Evolutionary conservation across 331 rosid species (phyloP).

Genomic region (Acacia pycnantha): DNA sequence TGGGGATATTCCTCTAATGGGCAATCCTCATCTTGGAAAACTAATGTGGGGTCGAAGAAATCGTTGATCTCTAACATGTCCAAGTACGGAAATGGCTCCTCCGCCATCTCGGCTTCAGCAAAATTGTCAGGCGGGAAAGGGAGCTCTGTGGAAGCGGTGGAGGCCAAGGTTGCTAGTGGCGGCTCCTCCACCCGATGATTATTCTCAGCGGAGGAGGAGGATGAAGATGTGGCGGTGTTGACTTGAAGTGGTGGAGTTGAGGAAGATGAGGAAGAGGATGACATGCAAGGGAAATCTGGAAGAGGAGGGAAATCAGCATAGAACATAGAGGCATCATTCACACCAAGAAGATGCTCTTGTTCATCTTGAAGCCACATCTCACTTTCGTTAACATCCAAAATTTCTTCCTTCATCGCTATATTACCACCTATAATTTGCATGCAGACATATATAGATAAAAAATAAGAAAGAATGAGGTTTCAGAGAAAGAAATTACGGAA

Average conservation of each 20-base stretch:
- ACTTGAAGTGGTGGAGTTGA: conserved; percentile 50
- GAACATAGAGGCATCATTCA: conserved; percentile 56
- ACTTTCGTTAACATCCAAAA: conserved; percentile 38
- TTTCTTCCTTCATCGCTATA: conserved; percentile 24
- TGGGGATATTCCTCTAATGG: conserved; percentile 30
- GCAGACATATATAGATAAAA: neutral
- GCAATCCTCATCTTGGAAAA: conserved; percentile 51
- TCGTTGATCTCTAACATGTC: conserved; percentile 68
- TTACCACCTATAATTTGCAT: neutral
- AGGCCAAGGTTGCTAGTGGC: conserved; percentile 36
- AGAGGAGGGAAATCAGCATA: conserved; percentile 77
- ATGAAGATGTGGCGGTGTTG: conserved; percentile 27
- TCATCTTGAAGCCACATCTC: conserved; percentile 63
- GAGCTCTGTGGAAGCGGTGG: conserved; percentile 72
- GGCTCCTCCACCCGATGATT: neutral
- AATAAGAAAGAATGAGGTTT: neutral
- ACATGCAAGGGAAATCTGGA: conserved; percentile 94
- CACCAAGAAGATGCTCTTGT: conserved; percentile 51
- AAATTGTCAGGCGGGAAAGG: conserved; percentile 37
- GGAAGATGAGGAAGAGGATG: conserved; percentile 70
- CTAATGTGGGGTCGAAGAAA: conserved; percentile 57
- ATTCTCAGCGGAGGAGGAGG: conserved; percentile 47
- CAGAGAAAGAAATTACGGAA: conserved; percentile 38
- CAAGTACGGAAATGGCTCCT: conserved; percentile 85
- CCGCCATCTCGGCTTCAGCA: conserved; percentile 46